Evolutionary conservation across 148 eudicot genomes (phyloP), one percentile per base, ranked within the genome.

Genomic region (Bassia scoparia): DNA sequence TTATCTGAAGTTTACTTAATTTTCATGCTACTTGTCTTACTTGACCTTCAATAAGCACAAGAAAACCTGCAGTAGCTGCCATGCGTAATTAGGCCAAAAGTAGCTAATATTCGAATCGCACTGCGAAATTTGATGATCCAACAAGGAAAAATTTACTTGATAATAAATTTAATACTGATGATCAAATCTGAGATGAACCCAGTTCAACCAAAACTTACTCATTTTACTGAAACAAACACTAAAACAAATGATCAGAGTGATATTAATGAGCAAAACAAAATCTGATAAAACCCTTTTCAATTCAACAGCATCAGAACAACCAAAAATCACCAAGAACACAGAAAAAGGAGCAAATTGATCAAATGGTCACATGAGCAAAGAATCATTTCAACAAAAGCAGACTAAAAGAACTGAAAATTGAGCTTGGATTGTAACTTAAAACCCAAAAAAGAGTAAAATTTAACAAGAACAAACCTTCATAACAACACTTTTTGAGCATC

Each of bases 401-500:
- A 12, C 44, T 43, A n/a, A 70, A 74, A 33, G 48, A 0, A 3
- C 14, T 6, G 6, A 31, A 48, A 58, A 23, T 9, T 33, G 10
- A 55, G 31, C 37, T 46, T 72, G n/a, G 15, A 1, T 12, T n/a
- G 24, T 24, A 8, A 55, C 13, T 3, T 55, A 62, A 2, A 8
- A 5, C 46, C 8, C 1, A 0, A 14, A 30, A 5, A 46, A 5
- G 0, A 61, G 4, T 3, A 24, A 52, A 73, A 7, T n/a, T n/a
- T n/a, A 23, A 17, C 7, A 30, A 3, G 30, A 41, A 38, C 66
- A 11, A 75, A 94, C 98, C 98, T 88, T 94, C 89, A 71, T 94
- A 94, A n/a, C 84, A 81, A 71, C 98, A 94, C 75, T 94, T 94
- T 76, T 89, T 94, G 75, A 94, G 98, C 98, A 94, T 94, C 87